phyloP scores from a whole-genome alignment of 805 yeast species.

The Metschnikowia koreensis region DNA sequence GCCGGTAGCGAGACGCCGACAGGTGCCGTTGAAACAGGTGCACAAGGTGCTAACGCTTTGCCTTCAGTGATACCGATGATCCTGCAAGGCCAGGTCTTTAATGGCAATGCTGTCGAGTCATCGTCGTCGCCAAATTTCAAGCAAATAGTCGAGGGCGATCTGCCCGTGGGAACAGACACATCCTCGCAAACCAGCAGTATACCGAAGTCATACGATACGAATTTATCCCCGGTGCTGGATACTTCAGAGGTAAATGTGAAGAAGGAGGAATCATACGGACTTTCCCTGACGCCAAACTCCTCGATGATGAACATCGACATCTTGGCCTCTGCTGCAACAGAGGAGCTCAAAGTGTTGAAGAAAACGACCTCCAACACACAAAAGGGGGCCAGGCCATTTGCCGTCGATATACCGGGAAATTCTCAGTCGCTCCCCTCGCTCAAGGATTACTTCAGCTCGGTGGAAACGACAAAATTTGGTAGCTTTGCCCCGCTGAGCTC shows the following conservation, averaged over 20 bases:
- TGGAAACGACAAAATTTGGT: slow-evolving; percentile 10
- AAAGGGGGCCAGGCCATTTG: slow-evolving; percentile 3
- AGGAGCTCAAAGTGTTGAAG: slow-evolving; percentile 47
- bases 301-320: slow-evolving; percentile 46
- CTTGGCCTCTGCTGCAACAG: slow-evolving; percentile 54
- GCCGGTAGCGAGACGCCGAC: slow-evolving; percentile 4
- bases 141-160: slow-evolving; percentile 1
- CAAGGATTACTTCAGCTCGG: slow-evolving; percentile 43
- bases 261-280: slow-evolving; percentile 9
- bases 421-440: slow-evolving; percentile 55
- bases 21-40: not conserved
- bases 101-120: slow-evolving; percentile 2
- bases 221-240: slow-evolving; percentile 9
- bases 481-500: slow-evolving; percentile 16
- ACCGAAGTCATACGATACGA: slow-evolving; percentile 4
- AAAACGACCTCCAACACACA: slow-evolving; percentile 14
- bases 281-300: slow-evolving; percentile 7
- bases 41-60: not conserved
- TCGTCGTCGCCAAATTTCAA: slow-evolving; percentile 1
- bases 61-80: slow-evolving; percentile 6
- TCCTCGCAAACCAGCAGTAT: slow-evolving; percentile 8
- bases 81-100: not conserved
- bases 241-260: slow-evolving; percentile 4
- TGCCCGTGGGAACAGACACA: slow-evolving; percentile 7
- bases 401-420: slow-evolving; percentile 21